Base-by-base conservation (phyloP, 1,284 basidiomycete species). In the Naganishia cerealis region DNA sequence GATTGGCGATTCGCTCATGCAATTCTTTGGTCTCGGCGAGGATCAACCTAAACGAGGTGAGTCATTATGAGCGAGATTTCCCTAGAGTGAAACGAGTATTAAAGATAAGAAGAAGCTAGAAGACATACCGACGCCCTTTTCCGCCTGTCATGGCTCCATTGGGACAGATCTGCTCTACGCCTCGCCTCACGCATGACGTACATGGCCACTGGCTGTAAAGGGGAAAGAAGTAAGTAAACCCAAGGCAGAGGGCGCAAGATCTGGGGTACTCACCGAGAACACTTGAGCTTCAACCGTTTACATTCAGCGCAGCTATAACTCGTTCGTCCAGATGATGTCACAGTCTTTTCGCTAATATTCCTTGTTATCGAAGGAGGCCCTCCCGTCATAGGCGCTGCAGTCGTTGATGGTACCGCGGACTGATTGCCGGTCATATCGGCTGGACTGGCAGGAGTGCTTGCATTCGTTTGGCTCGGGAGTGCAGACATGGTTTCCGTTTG, bases 101-200 rank as follows among this genome's bases (percentile, higher is more conserved):
- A 2, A 33, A 33, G 29, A 6, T 33, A 33, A 21, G 46, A 15
- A 21, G 46, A 15, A 21, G 21, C 3, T 9, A 50, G n/a, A 46
- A 18, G 43, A 71, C 76, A 66, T 67, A 77, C 77, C 77, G 69
- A 68, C 77, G 79, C 52, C 78, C 77, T 55, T 77, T 77, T 4
- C 76, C 75, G 0, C 75, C 77, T 58, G 73, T 70, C 75, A 79
- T 77, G 56, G 76, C 73, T 5, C 78, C 77, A 53, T 74, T 75
- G 10, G 79, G 79, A 70, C 79, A 80, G 46, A 80, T 78, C 68
- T 78, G 75, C 9, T 75, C 77, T 46, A 77, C 78, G 16, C 79
- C 79, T 48, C 80, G 71, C 59, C 78, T 76, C 38, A 73, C 75
- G 75, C 79, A 80, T 8, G 75, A 75, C 3, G 74, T 74, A 63